Evolutionary conservation across 306 rosid genomes (phyloP).

Genomic region (Begonia masoniana): DNA sequence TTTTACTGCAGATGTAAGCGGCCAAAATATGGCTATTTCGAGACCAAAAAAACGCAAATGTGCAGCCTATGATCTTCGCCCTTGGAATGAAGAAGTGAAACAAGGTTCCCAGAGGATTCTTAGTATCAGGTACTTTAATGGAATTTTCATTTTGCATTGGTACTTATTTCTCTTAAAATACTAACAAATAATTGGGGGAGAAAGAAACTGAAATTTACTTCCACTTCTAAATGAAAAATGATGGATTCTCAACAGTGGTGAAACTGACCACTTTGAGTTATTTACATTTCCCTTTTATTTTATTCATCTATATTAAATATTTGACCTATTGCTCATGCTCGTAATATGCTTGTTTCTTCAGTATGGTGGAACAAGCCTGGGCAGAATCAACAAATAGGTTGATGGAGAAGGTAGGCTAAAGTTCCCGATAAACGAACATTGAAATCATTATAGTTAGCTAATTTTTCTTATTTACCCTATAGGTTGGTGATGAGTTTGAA

Average conservation of each 20-base stretch:
- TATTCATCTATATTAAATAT: not conserved
- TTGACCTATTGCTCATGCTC: not conserved
- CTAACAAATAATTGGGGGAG: too few relatives aligned
- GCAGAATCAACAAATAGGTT: conserved; percentile 25
- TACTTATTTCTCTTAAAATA: too few relatives aligned
- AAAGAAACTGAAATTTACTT: too few relatives aligned
- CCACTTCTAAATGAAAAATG: too few relatives aligned
- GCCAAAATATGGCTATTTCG: conserved; percentile 5
- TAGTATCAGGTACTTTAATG: conserved; percentile 24
- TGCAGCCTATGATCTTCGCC: conserved; percentile 18
- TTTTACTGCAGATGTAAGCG: conserved; percentile 14
- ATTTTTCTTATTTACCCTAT: conserved; percentile 10
- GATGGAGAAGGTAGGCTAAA: conserved; percentile 28
- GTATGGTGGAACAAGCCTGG: conserved; percentile 37
- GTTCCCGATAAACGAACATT: not conserved
- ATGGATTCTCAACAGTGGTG: too few relatives aligned
- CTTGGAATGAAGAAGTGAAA: conserved; percentile 35
- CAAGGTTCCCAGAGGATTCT: conserved; percentile 22
- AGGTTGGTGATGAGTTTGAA: conserved; percentile 31
- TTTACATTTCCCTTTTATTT: too few relatives aligned
- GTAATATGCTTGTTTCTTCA: conserved; percentile 1
- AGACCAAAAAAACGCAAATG: conserved; percentile 40
- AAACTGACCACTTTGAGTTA: too few relatives aligned
- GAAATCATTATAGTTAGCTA: not conserved
- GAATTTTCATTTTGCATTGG: too few relatives aligned